phyloP scores from a whole-genome alignment of 2,329 filamentous ascomycete genomes.

The Xylaria digitata region DNA sequence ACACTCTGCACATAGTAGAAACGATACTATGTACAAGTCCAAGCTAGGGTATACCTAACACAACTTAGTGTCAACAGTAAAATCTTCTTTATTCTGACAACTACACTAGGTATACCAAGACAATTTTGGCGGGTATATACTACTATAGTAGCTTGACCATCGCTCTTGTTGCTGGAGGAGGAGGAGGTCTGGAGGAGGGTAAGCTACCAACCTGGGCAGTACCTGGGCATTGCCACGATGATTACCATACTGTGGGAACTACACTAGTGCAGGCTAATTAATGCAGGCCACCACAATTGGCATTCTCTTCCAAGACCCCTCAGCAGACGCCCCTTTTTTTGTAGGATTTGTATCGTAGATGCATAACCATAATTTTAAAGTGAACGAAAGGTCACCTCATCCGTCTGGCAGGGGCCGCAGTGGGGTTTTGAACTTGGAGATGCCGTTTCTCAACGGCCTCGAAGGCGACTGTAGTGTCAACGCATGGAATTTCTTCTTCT shows the following conservation, averaged over 20 bases:
- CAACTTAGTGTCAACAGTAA: background rate
- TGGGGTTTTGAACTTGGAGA: conserved; percentile 3
- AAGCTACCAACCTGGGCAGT: too few species aligned
- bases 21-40: background rate
- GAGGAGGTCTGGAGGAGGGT: too few species aligned
- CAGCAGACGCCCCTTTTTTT: conserved; percentile 1
- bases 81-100: background rate
- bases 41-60: background rate
- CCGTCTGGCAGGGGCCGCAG: background rate
- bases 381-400: conserved; percentile 7
- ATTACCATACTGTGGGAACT: background rate
- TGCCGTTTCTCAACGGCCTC: background rate
- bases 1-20: too few species aligned
- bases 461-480: too few species aligned
- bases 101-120: background rate
- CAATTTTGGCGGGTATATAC: background rate
- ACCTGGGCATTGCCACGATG: too few species aligned
- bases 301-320: background rate
- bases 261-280: background rate
- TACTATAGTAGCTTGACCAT: too few species aligned
- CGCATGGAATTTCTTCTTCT: too few species aligned
- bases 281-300: background rate
- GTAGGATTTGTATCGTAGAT: conserved; percentile 4
- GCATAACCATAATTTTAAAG: conserved; percentile 18
- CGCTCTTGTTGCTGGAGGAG: too few species aligned